Conservation (phyloP, 441 rosid genomes). For the Populus tomentosa region DNA sequence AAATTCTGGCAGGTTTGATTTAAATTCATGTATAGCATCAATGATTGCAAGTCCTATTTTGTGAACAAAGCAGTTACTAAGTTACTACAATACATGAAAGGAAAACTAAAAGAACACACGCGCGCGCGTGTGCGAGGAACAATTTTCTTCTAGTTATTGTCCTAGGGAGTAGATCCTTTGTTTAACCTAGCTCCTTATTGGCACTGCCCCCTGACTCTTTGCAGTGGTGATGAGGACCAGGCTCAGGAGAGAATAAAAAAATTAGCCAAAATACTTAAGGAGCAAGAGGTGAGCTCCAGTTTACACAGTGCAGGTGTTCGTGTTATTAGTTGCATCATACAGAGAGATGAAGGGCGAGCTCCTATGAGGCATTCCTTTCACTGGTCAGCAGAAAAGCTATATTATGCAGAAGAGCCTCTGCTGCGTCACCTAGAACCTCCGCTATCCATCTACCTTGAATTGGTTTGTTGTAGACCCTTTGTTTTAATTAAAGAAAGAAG, state of each 20-base stretch:
- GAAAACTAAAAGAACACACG: not conserved
- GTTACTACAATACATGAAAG: not conserved
- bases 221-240: conserved; percentile 99
- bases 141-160: not conserved
- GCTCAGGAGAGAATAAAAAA: conserved; percentile 95
- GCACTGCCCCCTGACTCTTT: conserved; percentile 20
- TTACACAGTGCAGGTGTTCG: conserved; percentile 81
- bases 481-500: not conserved
- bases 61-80: not conserved
- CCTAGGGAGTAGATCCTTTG: not conserved
- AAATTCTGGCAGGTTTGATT: not conserved
- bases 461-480: conserved; percentile 51
- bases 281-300: conserved; percentile 68
- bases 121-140: not conserved
- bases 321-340: conserved; percentile 96
- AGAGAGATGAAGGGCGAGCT: conserved; percentile 97
- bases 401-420: conserved; percentile 90
- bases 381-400: conserved; percentile 76
- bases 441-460: conserved; percentile 88
- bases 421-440: conserved; percentile 98
- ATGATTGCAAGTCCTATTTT: not conserved
- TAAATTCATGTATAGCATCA: not conserved
- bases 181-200: conserved; percentile 11
- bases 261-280: conserved; percentile 95
- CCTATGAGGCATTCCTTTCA: conserved; percentile 99